Percentiles rank a stretch among this genome's conserved stretches.
Evolutionary conservation across 2,329 filamentous ascomycete species (phyloP).

Genomic region (Sphaceloma murrayae): DNA sequence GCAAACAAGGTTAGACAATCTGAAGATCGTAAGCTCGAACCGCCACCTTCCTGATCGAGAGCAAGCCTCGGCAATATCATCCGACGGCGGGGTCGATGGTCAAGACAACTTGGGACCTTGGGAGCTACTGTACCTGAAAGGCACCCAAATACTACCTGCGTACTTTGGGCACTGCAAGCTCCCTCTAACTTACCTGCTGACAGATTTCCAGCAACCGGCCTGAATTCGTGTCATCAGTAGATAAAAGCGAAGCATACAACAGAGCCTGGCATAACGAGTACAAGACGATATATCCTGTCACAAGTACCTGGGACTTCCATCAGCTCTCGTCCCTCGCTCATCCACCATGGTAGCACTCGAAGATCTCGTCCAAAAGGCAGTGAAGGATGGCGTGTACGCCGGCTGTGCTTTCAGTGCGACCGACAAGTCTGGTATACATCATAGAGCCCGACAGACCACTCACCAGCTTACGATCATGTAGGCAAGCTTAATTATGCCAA

Average conservation of each 20-base stretch:
- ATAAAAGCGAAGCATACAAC: too few relatives aligned
- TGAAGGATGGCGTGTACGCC: slow-evolving; percentile 27
- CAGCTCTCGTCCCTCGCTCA: background rate
- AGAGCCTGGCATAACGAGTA: too few relatives aligned
- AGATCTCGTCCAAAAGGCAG: slow-evolving; percentile 23
- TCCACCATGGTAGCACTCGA: slow-evolving; percentile 21
- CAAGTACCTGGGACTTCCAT: background rate
- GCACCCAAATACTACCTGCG: too few relatives aligned
- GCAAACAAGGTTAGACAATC: slow-evolving; percentile 4
- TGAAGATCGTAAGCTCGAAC: slow-evolving; percentile 8
- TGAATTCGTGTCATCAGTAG: too few relatives aligned
- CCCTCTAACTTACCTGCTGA: too few relatives aligned
- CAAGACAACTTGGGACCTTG: too few relatives aligned
- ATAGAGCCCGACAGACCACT: background rate
- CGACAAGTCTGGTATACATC: slow-evolving; percentile 10
- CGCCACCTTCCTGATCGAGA: slow-evolving; percentile 13
- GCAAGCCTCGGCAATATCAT: slow-evolving; percentile 7
- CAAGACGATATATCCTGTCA: too few relatives aligned
- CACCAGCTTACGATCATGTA: background rate
- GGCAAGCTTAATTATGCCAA: slow-evolving; percentile 26
- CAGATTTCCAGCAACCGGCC: too few relatives aligned
- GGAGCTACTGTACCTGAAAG: too few relatives aligned
- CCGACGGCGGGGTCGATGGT: too few relatives aligned
- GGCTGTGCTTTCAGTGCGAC: slow-evolving; percentile 19
- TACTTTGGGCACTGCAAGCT: too few relatives aligned